Conservation (phyloP, 768 basidiomycete genomes). For the Termitomyces sp. region DNA sequence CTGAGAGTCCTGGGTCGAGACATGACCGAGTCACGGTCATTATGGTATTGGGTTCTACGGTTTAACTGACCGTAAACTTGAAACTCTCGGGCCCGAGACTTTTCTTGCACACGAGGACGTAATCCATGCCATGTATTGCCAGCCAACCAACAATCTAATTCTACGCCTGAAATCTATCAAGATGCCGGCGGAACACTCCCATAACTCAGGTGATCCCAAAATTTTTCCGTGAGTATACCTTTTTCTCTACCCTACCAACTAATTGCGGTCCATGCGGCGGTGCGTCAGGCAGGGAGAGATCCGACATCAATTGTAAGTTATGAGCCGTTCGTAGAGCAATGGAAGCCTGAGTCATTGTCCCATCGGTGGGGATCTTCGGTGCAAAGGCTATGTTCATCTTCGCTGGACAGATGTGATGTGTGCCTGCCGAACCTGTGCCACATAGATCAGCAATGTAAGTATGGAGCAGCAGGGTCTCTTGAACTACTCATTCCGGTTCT, state of each 20-base stretch:
- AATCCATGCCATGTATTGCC: not conserved
- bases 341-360: not conserved
- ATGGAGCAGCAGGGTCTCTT: not conserved
- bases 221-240: not conserved
- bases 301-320: not conserved
- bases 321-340: not conserved
- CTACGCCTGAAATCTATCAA: not conserved
- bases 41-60: not conserved
- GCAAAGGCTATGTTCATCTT: not conserved
- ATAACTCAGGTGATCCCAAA: not conserved
- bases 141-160: not conserved
- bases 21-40: not conserved
- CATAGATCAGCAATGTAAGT: not conserved
- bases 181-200: not conserved
- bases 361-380: not conserved
- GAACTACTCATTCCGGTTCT: not conserved
- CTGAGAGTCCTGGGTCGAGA: not conserved
- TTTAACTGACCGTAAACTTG: not conserved
- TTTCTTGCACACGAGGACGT: not conserved
- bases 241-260: not conserved
- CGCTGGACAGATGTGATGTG: not conserved
- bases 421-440: slow-evolving; percentile 4
- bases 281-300: not conserved
- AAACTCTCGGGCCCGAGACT: not conserved
- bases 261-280: too few relatives aligned